phyloP scores from a whole-genome alignment of 768 basidiomycete species.

The Tylopilus rubrobrunneus region DNA sequence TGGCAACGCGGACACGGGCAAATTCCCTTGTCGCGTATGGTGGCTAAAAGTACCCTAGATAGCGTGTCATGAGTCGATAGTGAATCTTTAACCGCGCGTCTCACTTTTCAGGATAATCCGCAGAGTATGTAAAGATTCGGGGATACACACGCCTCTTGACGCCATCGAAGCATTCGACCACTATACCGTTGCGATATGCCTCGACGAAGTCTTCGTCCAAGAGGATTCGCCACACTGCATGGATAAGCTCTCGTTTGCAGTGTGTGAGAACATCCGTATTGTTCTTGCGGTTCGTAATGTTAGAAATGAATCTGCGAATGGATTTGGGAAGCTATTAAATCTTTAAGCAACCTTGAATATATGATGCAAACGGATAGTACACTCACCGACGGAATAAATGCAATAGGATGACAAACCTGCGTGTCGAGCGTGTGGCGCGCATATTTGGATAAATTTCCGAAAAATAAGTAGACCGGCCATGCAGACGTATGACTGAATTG shows the following conservation, averaged over 20 bases:
- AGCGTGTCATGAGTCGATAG: too few species aligned
- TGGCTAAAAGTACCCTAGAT: not conserved
- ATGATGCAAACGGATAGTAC: too few species aligned
- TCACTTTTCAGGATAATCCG: not conserved
- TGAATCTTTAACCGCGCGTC: too few species aligned
- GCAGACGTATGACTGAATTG: too few species aligned
- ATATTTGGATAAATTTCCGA: too few species aligned
- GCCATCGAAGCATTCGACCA: not conserved
- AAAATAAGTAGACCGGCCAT: too few species aligned
- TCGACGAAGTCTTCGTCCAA: not conserved
- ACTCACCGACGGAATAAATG: not conserved
- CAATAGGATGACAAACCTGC: not conserved
- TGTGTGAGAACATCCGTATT: not conserved
- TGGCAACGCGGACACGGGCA: not conserved
- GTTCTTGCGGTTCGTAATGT: not conserved
- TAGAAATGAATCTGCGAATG: not conserved
- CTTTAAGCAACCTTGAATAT: not conserved
- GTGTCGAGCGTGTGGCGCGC: too few species aligned
- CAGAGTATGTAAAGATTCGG: not conserved
- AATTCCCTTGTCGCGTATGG: not conserved
- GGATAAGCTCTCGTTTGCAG: not conserved
- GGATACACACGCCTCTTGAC: not conserved
- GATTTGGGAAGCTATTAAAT: not conserved
- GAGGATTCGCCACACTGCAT: not conserved
- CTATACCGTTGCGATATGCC: not conserved